A percentile compares a stretch with the other conserved stretches of the same genome.
phyloP scores from a whole-genome alignment of 371 early-diverging fungal genomes.

The Edhazardia aedis region DNA sequence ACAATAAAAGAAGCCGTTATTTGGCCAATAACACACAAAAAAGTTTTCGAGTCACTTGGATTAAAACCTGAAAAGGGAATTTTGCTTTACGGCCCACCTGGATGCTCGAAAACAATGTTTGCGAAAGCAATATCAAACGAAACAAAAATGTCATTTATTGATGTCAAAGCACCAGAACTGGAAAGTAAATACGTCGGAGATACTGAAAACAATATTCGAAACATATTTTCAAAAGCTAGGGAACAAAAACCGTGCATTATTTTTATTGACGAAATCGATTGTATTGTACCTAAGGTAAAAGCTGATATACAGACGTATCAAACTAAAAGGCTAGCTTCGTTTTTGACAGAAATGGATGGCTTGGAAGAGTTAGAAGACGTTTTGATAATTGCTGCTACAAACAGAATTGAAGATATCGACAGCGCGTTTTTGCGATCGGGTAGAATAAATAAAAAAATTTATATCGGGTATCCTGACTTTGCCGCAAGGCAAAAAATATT shows the following conservation, averaged over 20 bases:
- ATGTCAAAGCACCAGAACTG: conserved; percentile 91
- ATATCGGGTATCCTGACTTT: conserved; percentile 77
- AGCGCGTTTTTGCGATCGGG: conserved; percentile 90
- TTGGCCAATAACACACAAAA: conserved; percentile 49
- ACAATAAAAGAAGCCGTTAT: conserved; percentile 13
- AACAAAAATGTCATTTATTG: conserved; percentile 81
- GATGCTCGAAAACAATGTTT: conserved; percentile 91
- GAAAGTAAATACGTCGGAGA: conserved; percentile 98
- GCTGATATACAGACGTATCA: conserved; percentile 52
- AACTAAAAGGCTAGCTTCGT: conserved; percentile 85
- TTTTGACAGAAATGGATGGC: conserved; percentile 89
- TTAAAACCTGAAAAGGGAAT: conserved; percentile 86
- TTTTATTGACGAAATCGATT: conserved; percentile 97
- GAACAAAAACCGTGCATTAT: conserved; percentile 78
- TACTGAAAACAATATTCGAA: conserved; percentile 80
- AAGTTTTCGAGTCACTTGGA: conserved; percentile 59
- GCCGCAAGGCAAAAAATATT: conserved; percentile 73
- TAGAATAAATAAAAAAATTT: conserved; percentile 72
- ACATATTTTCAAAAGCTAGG: conserved; percentile 81
- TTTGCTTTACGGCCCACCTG: conserved; percentile 91
- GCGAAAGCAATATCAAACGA: conserved; percentile 93
- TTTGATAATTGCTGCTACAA: conserved; percentile 72
- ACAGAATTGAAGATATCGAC: conserved; percentile 77
- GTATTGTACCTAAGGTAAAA: conserved; percentile 56
- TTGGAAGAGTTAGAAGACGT: conserved; percentile 54